phyloP scores from a whole-genome alignment of 805 yeast genomes.

The Candida railenensis region DNA sequence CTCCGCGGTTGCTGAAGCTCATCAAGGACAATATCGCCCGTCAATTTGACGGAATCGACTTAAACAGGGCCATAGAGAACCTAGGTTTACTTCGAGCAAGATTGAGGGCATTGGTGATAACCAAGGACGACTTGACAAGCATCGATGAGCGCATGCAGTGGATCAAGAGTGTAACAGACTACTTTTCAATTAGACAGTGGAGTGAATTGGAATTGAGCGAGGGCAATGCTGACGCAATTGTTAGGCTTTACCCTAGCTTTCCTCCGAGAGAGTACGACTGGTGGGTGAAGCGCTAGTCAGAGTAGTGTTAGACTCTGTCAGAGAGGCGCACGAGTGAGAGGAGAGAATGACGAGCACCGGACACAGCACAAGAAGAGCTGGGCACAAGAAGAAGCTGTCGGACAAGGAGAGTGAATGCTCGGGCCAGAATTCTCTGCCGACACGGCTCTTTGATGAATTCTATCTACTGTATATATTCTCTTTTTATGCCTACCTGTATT shows the following conservation, averaged over 20 bases:
- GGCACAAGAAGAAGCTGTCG: too few species aligned
- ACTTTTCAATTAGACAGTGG: slow-evolving; percentile 58
- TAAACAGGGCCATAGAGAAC: slow-evolving; percentile 60
- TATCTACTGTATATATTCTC: too few species aligned
- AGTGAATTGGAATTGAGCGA: slow-evolving; percentile 36
- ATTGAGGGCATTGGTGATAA: slow-evolving; percentile 43
- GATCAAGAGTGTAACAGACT: slow-evolving; percentile 66
- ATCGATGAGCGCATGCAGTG: slow-evolving; percentile 69
- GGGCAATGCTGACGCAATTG: slow-evolving; percentile 34
- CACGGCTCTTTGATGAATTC: too few species aligned
- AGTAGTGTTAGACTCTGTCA: too few species aligned
- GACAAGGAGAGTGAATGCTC: too few species aligned
- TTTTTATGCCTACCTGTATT: too few species aligned
- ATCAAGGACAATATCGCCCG: slow-evolving; percentile 55
- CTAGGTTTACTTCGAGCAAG: slow-evolving; percentile 54
- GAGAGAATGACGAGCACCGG: not conserved
- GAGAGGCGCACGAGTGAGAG: not conserved
- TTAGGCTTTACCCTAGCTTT: slow-evolving; percentile 48
- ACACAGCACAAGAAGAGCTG: too few species aligned
- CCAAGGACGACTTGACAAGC: slow-evolving; percentile 47
- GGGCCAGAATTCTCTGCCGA: too few species aligned
- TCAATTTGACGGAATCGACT: slow-evolving; percentile 39
- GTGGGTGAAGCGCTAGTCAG: not conserved
- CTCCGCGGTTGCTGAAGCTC: slow-evolving; percentile 67
- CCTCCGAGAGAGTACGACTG: slow-evolving; percentile 37